Percentiles rank a stretch among this genome's conserved stretches.
phyloP scores from a whole-genome alignment of 306 rosid species.

The Luffa acutangula region DNA sequence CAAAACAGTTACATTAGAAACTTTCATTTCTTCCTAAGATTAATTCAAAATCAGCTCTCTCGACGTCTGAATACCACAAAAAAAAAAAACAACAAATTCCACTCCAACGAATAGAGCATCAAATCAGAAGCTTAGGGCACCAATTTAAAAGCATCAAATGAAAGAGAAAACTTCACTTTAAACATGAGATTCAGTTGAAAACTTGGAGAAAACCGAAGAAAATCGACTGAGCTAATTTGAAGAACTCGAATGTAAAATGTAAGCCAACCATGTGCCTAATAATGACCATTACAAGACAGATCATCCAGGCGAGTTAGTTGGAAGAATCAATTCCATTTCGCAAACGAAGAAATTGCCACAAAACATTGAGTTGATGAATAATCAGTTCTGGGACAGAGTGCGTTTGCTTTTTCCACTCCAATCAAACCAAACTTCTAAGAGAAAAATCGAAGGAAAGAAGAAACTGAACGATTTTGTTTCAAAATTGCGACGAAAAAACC shows the following conservation, averaged over 20 bases:
- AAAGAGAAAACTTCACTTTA: not conserved
- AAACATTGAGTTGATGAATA: constrained; percentile 27
- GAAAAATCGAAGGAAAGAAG: not conserved
- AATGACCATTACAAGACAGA: not conserved
- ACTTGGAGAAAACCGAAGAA: not conserved
- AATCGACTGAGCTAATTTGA: not conserved
- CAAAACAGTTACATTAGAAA: no score
- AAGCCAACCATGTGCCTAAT: constrained; percentile 38
- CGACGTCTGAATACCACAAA: no score
- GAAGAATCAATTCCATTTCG: constrained; percentile 27
- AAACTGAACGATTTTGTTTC: not conserved
- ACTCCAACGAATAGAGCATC: no score
- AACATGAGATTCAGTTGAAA: not conserved
- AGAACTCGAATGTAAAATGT: not conserved
- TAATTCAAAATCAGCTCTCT: no score
- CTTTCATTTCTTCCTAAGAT: no score
- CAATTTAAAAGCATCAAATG: not conserved
- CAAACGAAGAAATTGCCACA: constrained; percentile 96
- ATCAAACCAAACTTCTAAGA: not conserved
- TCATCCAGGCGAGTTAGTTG: constrained; percentile 23
- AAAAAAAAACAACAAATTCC: no score
- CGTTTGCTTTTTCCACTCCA: constrained; percentile 34
- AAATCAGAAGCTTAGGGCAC: no score
- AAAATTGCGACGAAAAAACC: not conserved
- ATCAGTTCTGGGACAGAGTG: constrained; percentile 73